Evolutionary conservation across 1,284 basidiomycete species (phyloP).

Genomic region (Marasmius fiardii): DNA sequence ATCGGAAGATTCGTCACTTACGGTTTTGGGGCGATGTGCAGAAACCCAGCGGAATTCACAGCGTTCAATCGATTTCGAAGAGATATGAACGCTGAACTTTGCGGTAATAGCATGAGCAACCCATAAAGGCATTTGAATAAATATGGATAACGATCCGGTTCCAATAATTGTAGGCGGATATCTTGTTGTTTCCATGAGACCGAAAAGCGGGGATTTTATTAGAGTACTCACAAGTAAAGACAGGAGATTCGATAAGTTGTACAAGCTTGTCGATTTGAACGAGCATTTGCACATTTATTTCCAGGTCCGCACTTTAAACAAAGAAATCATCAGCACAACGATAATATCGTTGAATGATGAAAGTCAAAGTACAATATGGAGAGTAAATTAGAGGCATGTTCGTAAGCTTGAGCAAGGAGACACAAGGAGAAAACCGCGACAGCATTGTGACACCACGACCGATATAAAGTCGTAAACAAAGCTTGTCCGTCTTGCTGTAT

Average conservation of each 20-base stretch:
- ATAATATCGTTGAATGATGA: background rate
- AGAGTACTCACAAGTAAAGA: conserved; percentile 83
- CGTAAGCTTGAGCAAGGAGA: conserved; percentile 95
- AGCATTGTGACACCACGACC: conserved; percentile 98
- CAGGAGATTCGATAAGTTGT: conserved; percentile 96
- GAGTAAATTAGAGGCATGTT: conserved; percentile 97
- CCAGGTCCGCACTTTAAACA: conserved; percentile 79
- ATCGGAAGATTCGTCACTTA: conserved; percentile 29
- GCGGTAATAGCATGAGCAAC: conserved; percentile 94
- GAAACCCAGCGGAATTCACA: conserved; percentile 91
- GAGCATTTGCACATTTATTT: conserved; percentile 91
- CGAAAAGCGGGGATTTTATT: conserved; percentile 3
- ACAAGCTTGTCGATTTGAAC: conserved; percentile 99
- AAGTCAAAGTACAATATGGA: conserved; percentile 76
- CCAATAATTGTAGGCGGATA: conserved; percentile 93
- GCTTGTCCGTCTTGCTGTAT: conserved; percentile 87
- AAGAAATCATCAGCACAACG: conserved; percentile 8
- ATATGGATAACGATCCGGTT: conserved; percentile 95
- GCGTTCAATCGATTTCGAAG: conserved; percentile 92
- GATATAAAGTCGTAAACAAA: conserved; percentile 89
- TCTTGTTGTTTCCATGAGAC: conserved; percentile 43
- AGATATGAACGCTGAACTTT: conserved; percentile 95
- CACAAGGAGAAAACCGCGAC: conserved; percentile 96
- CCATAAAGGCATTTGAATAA: conserved; percentile 98
- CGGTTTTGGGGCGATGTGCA: conserved; percentile 85